Evolutionary conservation across 169 alveolate genomes (phyloP), one percentile per base, ranked within the genome.

Genomic region (Besnoitia besnoiti): DNA sequence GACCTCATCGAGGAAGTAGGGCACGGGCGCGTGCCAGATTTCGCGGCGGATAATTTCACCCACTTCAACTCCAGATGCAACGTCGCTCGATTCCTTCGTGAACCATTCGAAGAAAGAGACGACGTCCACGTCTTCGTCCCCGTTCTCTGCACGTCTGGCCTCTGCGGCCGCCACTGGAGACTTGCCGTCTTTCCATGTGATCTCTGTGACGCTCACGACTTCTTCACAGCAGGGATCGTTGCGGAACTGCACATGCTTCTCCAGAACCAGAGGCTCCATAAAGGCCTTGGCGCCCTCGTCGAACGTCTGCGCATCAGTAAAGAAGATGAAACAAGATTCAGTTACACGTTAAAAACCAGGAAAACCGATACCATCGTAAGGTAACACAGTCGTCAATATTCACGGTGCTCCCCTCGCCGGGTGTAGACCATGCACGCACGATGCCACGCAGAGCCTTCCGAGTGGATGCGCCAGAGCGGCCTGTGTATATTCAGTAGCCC

Each of bases 31-130:
- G 93, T 97, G 99, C 97, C 98, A 97, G n/a, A 97, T 95, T 91
- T 97, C 99, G 92, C 99, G 89, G 82, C 99, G 89, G n/a, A 97
- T 95, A 0, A 97, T 95, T 92, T 97, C 99, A 0, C 99, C 99
- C 39, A 97, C 95, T 85, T 97, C 98, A 5, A 97, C 97, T n/a
- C 96, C 80, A 77, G 62, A 19, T 5, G 80, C 80, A 10, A 8
- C 90, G 46, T 55, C 76, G 76, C 90, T 46, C 7, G 90, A 79
- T 7, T 85, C 79, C 40, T 85, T 85, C 10, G 79, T 85, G 79
- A 85, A 85, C 90, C 90, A 85, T 33, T 85, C 90, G 35, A 85
- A 85, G 55, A 85, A 51, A 3, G 90, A 85, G 46, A 55, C 55
- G 42, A 35, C 62, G 35, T 33, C 89, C 27, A 30, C n/a, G 30